Base-by-base conservation (phyloP, 768 basidiomycete genomes). In the Kwoniella newhampshirensis region DNA sequence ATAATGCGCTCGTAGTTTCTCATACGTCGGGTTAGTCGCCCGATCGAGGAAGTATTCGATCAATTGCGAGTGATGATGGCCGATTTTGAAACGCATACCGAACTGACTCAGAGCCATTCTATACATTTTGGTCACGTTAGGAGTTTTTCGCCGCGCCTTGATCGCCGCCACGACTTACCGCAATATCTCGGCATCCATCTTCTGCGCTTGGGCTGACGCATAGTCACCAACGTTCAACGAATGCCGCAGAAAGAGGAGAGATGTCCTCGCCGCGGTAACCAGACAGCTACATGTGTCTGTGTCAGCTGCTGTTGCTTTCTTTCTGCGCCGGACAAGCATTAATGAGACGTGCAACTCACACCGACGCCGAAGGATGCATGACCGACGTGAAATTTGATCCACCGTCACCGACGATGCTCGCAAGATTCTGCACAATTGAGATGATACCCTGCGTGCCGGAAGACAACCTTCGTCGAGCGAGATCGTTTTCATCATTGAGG, bases 41-140 rank as follows among this genome's bases (percentile, higher is more conserved):
- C 70, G 57, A 36, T 72, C 70, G n/a, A 72, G 37, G 57, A 72
- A 72, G 48, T 72, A 72, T 27, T 69, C 70, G 40, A 72, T 59
- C 11, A 72, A 62, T 45, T 72, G 70, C 8, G 70, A 51, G 37
- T 72, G 70, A 39, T 72, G 70, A 54, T 67, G 62, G 8, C 70
- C 70, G 36, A 72, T 67, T 51, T 69, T 72, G 62, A 69, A 72
- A 12, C 56, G 39, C 7, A 53, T 27, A 32, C 67, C 67, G 41
- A 60, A 69, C 46, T 66, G 62, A 23, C 53, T 51, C 4, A 72
- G 47, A 15, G 70, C 66, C 63, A 72, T 68, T 35, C 66, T 66
- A 37, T 20, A 1, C 20, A n/a, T n/a, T n/a, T n/a, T n/a, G 32
- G 4, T 54, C 45, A 46, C 5, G n/a, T n/a, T 13, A 20, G 18